These are phyloP conservation scores for Schizophyllum amplum DNA, from an alignment of 1,284 basidiomycete genomes.

Conservation along the genomic window DNA sequence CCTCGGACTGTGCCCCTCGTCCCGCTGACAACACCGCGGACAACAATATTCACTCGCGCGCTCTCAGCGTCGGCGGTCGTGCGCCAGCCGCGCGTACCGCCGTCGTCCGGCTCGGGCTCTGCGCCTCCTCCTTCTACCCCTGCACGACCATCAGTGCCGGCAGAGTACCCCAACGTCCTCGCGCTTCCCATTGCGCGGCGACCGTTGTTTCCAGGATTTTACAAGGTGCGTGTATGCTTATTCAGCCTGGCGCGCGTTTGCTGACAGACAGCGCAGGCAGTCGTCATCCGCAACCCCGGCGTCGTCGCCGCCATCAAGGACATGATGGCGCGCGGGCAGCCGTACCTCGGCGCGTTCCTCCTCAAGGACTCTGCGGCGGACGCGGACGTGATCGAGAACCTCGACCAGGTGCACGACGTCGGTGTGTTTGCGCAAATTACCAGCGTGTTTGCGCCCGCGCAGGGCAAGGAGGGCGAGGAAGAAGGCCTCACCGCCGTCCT, in stretches of 20 bases:
- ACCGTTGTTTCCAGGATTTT: constrained; percentile 96
- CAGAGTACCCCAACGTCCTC: constrained; percentile 89
- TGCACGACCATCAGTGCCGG: constrained; percentile 78
- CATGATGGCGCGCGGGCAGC: constrained; percentile 94
- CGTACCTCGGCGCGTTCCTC: constrained; percentile 96
- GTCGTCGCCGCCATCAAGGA: constrained; percentile 96
- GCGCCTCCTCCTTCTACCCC: constrained; percentile 30
- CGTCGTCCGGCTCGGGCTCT: background rate
- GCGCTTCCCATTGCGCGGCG: constrained; percentile 94
- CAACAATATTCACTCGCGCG: background rate
- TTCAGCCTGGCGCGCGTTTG: background rate
- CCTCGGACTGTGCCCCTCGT: background rate
- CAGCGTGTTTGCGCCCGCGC: constrained; percentile 80
- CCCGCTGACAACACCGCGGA: background rate
- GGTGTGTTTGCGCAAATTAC: constrained; percentile 99
- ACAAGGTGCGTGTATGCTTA: constrained; percentile 44
- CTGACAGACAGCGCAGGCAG: constrained; percentile 35
- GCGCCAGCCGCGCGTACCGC: background rate
- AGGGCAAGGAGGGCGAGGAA: constrained; percentile 60
- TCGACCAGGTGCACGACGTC: constrained; percentile 86
- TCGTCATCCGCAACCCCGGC: constrained; percentile 83
- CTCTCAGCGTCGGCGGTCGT: background rate
- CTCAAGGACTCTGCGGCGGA: constrained; percentile 94
- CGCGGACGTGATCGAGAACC: constrained; percentile 86
- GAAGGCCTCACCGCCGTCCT: constrained; percentile 91